A percentile compares a stretch with the other conserved stretches of the same genome.
These are phyloP conservation scores for Chaetomium sp. DNA, from an alignment of 2,329 filamentous ascomycete species.

Conservation along the genomic window DNA sequence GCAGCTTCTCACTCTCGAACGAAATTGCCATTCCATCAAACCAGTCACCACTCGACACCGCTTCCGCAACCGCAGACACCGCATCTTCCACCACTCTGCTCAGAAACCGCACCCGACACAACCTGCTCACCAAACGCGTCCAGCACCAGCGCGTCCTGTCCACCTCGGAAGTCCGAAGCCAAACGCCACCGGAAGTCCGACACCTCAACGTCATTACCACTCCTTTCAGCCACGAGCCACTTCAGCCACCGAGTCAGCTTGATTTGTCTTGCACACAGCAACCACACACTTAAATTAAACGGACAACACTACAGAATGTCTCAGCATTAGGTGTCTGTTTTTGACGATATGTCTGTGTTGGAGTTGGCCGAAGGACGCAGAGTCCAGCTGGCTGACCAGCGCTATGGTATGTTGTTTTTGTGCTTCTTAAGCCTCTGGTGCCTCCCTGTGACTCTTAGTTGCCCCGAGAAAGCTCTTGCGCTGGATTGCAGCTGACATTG, in stretches of 20 bases:
- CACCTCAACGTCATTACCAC: too few relatives aligned
- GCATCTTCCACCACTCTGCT: too few relatives aligned
- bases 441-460: neutral
- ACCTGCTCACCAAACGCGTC: too few relatives aligned
- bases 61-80: too few relatives aligned
- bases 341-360: constrained; percentile 47
- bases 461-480: neutral
- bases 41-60: too few relatives aligned
- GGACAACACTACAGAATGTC: constrained; percentile 22
- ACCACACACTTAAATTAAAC: neutral
- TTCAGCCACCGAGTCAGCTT: neutral
- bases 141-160: too few relatives aligned
- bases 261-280: neutral
- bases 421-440: neutral
- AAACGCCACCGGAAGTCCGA: too few relatives aligned
- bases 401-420: constrained; percentile 51
- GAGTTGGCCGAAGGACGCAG: constrained; percentile 69
- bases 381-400: constrained; percentile 77
- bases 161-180: too few relatives aligned
- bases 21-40: too few relatives aligned
- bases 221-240: neutral
- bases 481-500: neutral
- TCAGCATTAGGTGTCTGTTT: constrained; percentile 11
- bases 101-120: too few relatives aligned
- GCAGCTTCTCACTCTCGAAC: too few relatives aligned